Percentiles rank a stretch among this genome's conserved stretches.
phyloP scores from a whole-genome alignment of 768 basidiomycete genomes.

The Termitomyces heimii region DNA sequence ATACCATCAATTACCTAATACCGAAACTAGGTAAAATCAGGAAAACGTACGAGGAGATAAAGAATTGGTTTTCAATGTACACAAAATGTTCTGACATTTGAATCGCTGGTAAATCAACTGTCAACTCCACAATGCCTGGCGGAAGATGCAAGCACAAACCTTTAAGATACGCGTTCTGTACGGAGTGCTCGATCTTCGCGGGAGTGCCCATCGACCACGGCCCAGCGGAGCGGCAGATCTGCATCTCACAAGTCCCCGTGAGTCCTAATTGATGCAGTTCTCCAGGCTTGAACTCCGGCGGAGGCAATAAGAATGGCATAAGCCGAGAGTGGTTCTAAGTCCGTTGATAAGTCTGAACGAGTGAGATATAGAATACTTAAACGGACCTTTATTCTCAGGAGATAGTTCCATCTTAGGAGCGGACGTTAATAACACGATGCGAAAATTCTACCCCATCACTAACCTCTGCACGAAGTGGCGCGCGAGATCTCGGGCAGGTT shows the following conservation, averaged over 20 bases:
- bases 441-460: conserved; percentile 15
- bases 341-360: conserved; percentile 6
- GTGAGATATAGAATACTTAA: conserved; percentile 12
- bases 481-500: conserved; percentile 90
- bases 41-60: conserved; percentile 72
- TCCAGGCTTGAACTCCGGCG: conserved; percentile 82
- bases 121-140: neutral
- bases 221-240: conserved; percentile 92
- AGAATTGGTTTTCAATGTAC: conserved; percentile 96
- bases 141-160: conserved; percentile 35
- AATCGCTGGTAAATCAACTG: conserved; percentile 52
- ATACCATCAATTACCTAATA: neutral
- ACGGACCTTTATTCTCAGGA: conserved; percentile 84
- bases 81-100: conserved; percentile 95
- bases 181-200: conserved; percentile 81
- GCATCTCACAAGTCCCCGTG: conserved; percentile 94
- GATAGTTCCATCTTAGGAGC: conserved; percentile 78
- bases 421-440: conserved; percentile 5
- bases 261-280: conserved; percentile 78
- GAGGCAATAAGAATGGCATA: conserved; percentile 93
- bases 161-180: conserved; percentile 91
- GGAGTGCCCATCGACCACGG: conserved; percentile 96
- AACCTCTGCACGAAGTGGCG: conserved; percentile 93
- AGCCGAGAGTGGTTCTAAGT: conserved; percentile 79
- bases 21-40: neutral